Evolutionary conservation across 2,329 filamentous ascomycete species (phyloP).

Genomic region (Nigrospora oryzae): DNA sequence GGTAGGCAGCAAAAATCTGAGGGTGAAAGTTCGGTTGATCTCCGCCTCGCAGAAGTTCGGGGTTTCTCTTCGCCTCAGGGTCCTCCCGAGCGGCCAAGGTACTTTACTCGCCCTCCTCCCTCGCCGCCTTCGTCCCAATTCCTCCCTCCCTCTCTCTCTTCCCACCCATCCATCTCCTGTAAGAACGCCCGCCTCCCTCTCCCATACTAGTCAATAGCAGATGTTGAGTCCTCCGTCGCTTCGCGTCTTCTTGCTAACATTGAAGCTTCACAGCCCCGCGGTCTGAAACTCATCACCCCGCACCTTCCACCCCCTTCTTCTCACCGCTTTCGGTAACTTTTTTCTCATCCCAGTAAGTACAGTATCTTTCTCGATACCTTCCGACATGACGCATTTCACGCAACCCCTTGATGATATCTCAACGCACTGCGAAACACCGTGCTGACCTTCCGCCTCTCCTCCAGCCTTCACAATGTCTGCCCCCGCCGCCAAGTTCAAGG

Average conservation of each 20-base stretch:
- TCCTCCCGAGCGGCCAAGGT: constrained; percentile 17
- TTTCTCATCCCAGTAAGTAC: constrained; percentile 2
- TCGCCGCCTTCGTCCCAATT: constrained; percentile 9
- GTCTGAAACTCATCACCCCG: too few species aligned
- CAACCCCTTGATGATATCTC: not conserved
- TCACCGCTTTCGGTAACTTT: not conserved
- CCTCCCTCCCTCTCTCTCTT: constrained; percentile 14
- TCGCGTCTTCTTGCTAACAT: too few species aligned
- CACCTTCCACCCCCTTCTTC: too few species aligned
- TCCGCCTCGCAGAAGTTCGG: too few species aligned
- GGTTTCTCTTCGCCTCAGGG: constrained; percentile 5
- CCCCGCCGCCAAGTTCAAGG: constrained; percentile 92
- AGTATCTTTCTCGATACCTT: not conserved
- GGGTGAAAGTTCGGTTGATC: too few species aligned
- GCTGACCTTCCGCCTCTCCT: constrained; percentile 3
- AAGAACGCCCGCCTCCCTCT: not conserved
- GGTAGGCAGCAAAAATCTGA: too few species aligned
- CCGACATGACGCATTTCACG: not conserved
- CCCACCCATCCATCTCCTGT: constrained; percentile 9
- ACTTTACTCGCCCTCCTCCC: constrained; percentile 15
- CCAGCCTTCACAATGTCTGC: constrained; percentile 49
- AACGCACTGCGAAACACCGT: not conserved
- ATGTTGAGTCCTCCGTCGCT: too few species aligned
- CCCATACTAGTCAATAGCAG: too few species aligned
- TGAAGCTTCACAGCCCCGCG: too few species aligned